Base-by-base conservation (phyloP, 176 grass and related monocot genomes). In the Neostapfia colusana region DNA sequence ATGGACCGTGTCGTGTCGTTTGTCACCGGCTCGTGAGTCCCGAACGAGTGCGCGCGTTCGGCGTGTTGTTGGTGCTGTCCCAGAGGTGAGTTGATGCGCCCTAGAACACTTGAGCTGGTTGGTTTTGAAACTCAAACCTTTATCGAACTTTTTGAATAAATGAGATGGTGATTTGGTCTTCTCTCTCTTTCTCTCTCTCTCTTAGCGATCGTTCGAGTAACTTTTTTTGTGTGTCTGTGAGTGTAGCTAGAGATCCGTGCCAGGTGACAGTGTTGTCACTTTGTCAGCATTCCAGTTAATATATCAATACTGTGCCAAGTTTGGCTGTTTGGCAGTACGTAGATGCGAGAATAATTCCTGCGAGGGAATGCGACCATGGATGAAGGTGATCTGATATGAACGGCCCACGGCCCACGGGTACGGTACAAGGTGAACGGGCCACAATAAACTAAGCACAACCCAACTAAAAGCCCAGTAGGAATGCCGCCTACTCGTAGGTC, bases 1-100 rank as follows among this genome's bases (percentile, higher is more conserved):
- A 83, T 83, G 79, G 67, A 72, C 65, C 50, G 60, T 31, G 18
- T 87, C 50, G 79, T 87, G 11, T 35, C 26, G 6, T 87, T 83
- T 63, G 20, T 85, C 18, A 16, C 63, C 69, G 76, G 50, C 20
- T 37, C 61, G 7, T 74, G 45, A 85, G 26, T 23, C 8, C 36
- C 1, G 10, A 72, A 50, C 4, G 4, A 9, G n/a, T 26, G 67
- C 4, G 43, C 11, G 15, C 46, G 11, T 14, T 14, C 11, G 2
- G 43, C 4, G 46, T 2, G 1, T 1, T 20, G 17, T 16, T 7
- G 16, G 17, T 51, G 16, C 7, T 51, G 4, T 51, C 48, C 48
- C 0, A 51, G 48, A 18, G 16, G 48, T 20, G 48, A 51, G 15
- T 51, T 51, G 16, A 51, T 2, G 17, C 48, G 16, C 16, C 48